phyloP scores from a whole-genome alignment of 2,329 filamentous ascomycete species.

The Shiraia sp. region DNA sequence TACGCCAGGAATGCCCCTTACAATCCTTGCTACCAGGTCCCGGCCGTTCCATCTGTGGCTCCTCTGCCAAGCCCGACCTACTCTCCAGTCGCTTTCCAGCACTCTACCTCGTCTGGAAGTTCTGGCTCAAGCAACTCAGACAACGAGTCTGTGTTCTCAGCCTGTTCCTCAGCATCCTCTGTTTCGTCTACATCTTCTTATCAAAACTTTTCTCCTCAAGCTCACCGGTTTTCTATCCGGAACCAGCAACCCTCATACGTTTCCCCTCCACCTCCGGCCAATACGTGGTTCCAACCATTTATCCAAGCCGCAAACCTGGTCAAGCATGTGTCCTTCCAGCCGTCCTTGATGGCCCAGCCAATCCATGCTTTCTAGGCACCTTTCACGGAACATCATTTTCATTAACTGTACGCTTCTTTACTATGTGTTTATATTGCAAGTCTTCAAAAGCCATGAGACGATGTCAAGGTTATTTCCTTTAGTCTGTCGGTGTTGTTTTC shows the following conservation, averaged over 20 bases:
- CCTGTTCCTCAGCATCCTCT: conserved; percentile 43
- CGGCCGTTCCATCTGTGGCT: conserved; percentile 33
- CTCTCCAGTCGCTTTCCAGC: conserved; percentile 33
- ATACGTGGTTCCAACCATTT: conserved; percentile 47
- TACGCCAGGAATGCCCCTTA: conserved; percentile 35
- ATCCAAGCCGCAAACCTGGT: conserved; percentile 46
- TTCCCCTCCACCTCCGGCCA: conserved; percentile 36
- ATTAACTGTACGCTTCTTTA: conserved; percentile 32
- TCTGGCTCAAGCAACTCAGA: conserved; percentile 47
- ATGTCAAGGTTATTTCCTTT: conserved; percentile 31
- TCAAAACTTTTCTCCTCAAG: conserved; percentile 29
- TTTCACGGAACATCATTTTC: conserved; percentile 10
- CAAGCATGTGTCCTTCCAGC: conserved; percentile 48
- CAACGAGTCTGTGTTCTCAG: conserved; percentile 46
- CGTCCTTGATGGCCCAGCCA: conserved; percentile 41
- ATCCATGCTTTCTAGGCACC: conserved; percentile 43
- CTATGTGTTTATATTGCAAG: conserved; percentile 39
- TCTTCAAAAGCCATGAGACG: conserved; percentile 44
- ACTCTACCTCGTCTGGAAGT: conserved; percentile 43
- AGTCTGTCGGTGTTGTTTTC: conserved; percentile 33
- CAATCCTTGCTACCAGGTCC: conserved; percentile 35
- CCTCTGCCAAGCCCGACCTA: conserved; percentile 38
- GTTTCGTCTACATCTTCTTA: conserved; percentile 43
- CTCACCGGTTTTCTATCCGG: conserved; percentile 33
- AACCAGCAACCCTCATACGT: conserved; percentile 43